phyloP scores from a whole-genome alignment of 2,329 filamentous ascomycete species.

The Penicillium sp. region DNA sequence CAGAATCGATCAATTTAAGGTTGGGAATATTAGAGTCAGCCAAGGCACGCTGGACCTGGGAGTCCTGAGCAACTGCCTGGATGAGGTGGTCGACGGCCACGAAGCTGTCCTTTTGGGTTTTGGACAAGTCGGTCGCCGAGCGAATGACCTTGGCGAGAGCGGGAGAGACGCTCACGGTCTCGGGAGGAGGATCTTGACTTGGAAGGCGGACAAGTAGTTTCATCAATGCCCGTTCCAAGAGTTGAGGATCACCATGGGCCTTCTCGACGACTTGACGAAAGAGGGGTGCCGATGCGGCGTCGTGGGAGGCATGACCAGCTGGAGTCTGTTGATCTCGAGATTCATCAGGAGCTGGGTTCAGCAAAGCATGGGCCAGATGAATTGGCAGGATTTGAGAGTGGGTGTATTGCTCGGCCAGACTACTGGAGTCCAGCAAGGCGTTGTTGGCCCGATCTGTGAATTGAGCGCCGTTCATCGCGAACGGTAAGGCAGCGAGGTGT shows the following conservation, averaged over 20 bases:
- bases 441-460: constrained; percentile 92
- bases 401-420: constrained; percentile 78
- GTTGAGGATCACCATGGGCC: constrained; percentile 85
- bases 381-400: constrained; percentile 87
- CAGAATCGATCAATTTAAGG: constrained; percentile 79
- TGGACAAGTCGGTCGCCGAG: constrained; percentile 80
- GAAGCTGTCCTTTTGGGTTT: constrained; percentile 94
- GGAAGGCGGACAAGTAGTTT: constrained; percentile 85
- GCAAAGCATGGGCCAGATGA: constrained; percentile 65
- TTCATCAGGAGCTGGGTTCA: constrained; percentile 46
- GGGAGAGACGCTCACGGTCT: constrained; percentile 76
- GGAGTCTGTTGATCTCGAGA: constrained; percentile 75
- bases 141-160: constrained; percentile 75
- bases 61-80: constrained; percentile 72
- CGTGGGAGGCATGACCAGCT: constrained; percentile 59
- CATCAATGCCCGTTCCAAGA: constrained; percentile 83
- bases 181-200: constrained; percentile 90
- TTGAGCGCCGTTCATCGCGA: constrained; percentile 48
- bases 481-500: constrained; percentile 6
- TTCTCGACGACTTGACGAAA: constrained; percentile 93
- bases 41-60: constrained; percentile 64
- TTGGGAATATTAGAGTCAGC: constrained; percentile 89
- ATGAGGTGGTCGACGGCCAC: constrained; percentile 95
- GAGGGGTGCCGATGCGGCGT: constrained; percentile 61
- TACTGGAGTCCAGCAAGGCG: constrained; percentile 81